Base-by-base conservation (phyloP, 768 basidiomycete genomes). In the Panaeolus papilionaceus region DNA sequence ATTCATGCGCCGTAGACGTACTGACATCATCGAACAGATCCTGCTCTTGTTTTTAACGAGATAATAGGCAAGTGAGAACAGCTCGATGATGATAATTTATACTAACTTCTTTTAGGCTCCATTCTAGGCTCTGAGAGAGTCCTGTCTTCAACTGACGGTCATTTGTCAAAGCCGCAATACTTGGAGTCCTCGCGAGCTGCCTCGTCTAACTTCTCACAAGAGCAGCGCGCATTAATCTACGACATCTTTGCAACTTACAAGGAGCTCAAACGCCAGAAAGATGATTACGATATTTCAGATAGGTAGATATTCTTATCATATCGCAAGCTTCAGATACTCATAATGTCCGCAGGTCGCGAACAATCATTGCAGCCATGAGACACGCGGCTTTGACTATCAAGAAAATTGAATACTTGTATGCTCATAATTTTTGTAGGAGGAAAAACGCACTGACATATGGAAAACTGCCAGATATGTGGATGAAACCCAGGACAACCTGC, bases 401-500 rank as follows among this genome's bases (percentile, higher is more conserved):
- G 38, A 85, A 78, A 58, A 75, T 91, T 9, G 85, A 92, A 67
- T 86, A 82, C 67, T 67, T 92, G 88, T 38, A 12, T 64, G 6
- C 40, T 40, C 33, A 33, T 33, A 5, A 33, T 33, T 33, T 33
- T 5, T 33, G 33, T 33, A 33, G 33, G 5, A 33, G 33, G 33
- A 33, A 33, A 33, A 3, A 5, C 33, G 33, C 33, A 33, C 33
- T 33, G 33, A 33, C 23, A 23, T 33, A 33, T 33, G 33, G 33
- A 10, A 38, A 49, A 11, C 20, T 37, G 8, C 40, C 44, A 90
- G 91, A 12, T 92, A 92, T 70, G 82, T 93, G 1, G 92, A 93
- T 58, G 92, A 93, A 75, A 88, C 85, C 0, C 92, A 93, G 72
- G 92, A 93, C 69, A 87, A 90, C 71, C 79, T 92, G 0, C 79